Conservation (phyloP, 2,329 filamentous ascomycete species). For the Sclerotinia nivalis region DNA sequence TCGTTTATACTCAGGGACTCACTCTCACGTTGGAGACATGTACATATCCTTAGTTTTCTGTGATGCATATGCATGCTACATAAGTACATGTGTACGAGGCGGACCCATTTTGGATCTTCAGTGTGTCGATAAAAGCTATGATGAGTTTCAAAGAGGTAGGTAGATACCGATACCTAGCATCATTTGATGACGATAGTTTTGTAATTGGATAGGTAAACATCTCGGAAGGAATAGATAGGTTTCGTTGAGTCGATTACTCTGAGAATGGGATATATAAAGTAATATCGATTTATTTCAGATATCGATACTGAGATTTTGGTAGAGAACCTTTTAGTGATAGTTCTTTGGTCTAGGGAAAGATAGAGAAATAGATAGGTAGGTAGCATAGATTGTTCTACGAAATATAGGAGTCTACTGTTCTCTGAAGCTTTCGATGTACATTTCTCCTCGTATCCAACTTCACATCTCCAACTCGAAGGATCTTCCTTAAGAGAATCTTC, state of each 20-base stretch:
- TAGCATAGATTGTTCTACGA: not conserved
- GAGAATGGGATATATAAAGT: not conserved
- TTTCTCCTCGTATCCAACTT: not conserved
- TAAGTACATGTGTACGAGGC: not conserved
- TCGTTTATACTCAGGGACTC: not conserved
- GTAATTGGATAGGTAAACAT: not conserved
- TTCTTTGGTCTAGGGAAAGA: not conserved
- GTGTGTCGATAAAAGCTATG: slow-evolving; percentile 2
- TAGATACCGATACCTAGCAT: not conserved
- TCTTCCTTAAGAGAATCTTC: not conserved
- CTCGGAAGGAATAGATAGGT: not conserved
- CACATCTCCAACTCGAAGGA: not conserved
- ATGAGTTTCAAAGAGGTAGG: not conserved
- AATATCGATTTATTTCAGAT: not conserved
- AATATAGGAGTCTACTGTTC: not conserved
- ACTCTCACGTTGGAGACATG: slow-evolving; percentile 1
- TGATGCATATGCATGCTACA: slow-evolving; percentile 13
- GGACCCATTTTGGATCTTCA: not conserved
- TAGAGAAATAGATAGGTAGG: not conserved
- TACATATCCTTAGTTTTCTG: not conserved
- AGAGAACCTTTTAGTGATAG: not conserved
- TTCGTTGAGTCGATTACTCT: not conserved
- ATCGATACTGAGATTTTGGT: not conserved
- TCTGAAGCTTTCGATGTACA: not conserved
- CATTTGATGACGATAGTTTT: not conserved